Percentiles rank a stretch among this genome's conserved stretches.
Evolutionary conservation across 768 basidiomycete genomes (phyloP).

Genomic region (Auricularia heimuer): DNA sequence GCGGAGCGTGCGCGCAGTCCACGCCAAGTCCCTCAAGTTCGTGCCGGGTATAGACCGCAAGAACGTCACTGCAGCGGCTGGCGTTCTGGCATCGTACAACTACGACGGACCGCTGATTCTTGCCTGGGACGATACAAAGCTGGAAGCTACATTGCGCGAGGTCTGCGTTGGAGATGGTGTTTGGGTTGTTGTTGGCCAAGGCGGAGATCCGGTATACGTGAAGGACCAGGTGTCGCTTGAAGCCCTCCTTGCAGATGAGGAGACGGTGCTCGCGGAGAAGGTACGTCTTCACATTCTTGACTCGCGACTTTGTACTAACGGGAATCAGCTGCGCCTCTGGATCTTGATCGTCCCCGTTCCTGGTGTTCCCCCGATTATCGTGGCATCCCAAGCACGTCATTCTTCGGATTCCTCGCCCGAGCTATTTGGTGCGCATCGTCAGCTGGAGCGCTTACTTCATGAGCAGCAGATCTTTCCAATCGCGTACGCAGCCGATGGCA

Average conservation of each 20-base stretch:
- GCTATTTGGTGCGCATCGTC: not conserved
- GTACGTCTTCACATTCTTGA: conserved; percentile 1
- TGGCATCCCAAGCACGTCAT: conserved; percentile 16
- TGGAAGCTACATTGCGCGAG: conserved; percentile 10
- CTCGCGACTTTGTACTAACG: not conserved
- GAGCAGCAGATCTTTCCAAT: conserved; percentile 15
- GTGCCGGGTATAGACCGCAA: conserved; percentile 9
- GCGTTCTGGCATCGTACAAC: conserved; percentile 4
- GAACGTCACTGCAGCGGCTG: conserved; percentile 6
- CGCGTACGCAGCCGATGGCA: conserved; percentile 28
- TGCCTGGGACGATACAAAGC: conserved; percentile 14
- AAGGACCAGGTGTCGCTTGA: conserved; percentile 10
- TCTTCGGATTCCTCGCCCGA: not conserved
- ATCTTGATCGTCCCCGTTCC: conserved; percentile 22
- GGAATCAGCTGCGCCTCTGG: conserved; percentile 25
- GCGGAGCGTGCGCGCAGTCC: conserved; percentile 8
- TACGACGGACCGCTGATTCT: conserved; percentile 12
- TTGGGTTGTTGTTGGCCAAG: conserved; percentile 12
- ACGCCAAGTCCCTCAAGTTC: conserved; percentile 6
- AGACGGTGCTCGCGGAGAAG: conserved; percentile 12
- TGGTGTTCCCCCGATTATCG: conserved; percentile 26
- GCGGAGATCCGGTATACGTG: conserved; percentile 8
- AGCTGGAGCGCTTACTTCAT: not conserved
- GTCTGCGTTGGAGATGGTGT: conserved; percentile 10
- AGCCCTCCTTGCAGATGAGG: conserved; percentile 8